These are phyloP conservation scores for Oryza coarctata DNA, from an alignment of 176 grass and related monocot genomes.

Conservation along the genomic window DNA sequence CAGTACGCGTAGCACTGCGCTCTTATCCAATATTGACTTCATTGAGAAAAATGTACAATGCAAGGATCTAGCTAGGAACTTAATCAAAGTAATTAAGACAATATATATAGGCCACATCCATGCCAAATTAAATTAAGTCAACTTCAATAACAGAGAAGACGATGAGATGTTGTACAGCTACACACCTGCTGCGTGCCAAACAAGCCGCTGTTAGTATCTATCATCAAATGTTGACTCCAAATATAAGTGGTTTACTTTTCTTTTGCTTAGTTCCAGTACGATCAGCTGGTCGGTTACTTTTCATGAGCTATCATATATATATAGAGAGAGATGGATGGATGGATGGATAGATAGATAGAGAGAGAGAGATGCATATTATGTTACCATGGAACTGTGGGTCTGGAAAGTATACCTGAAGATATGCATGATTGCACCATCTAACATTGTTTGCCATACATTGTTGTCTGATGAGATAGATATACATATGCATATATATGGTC, in stretches of 20 bases:
- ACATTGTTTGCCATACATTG: not conserved
- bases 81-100: too few species aligned
- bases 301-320: not conserved
- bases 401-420: constrained; percentile 20
- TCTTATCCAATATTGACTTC: too few species aligned
- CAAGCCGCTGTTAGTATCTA: not conserved
- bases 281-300: constrained; percentile 4
- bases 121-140: too few species aligned
- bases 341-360: too few species aligned
- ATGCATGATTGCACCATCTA: constrained; percentile 36
- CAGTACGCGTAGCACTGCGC: too few species aligned
- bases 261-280: not conserved
- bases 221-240: not conserved
- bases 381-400: not conserved
- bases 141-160: too few species aligned
- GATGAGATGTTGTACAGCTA: too few species aligned
- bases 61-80: too few species aligned
- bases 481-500: not conserved
- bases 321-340: not conserved
- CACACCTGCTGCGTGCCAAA: not conserved
- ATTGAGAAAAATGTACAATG: too few species aligned
- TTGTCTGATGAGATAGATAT: not conserved
- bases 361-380: not conserved
- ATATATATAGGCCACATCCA: too few species aligned
- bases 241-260: not conserved